phyloP scores from a whole-genome alignment of 495 filamentous ascomycete genomes.

The Aspergillus coremiiformis region DNA sequence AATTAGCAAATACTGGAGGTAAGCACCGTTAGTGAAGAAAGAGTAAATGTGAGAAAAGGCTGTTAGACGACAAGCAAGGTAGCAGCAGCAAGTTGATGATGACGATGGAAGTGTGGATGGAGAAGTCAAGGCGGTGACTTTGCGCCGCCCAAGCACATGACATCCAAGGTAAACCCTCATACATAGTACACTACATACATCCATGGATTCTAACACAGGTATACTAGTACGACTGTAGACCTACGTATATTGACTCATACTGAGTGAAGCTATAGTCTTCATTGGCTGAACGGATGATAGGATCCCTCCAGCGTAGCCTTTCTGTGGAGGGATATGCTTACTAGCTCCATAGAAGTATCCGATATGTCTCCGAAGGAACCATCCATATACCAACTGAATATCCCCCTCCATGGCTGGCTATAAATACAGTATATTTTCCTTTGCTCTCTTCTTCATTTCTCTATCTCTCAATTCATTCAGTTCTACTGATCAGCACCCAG shows the following conservation, averaged over 20 bases:
- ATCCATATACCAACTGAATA: neutral
- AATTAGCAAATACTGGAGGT: slow-evolving; percentile 1
- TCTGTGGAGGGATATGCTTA: neutral
- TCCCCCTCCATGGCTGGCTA: neutral
- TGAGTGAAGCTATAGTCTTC: neutral
- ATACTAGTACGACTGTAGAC: too few relatives aligned
- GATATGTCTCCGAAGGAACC: slow-evolving; percentile 25
- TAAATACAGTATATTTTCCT: slow-evolving; percentile 7
- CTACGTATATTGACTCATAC: neutral
- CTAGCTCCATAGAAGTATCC: slow-evolving; percentile 20
- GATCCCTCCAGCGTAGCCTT: neutral
- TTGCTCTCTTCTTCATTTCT: neutral
- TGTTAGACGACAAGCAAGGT: neutral
- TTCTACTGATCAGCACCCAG: neutral
- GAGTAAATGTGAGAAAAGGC: neutral
- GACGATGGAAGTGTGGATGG: slow-evolving; percentile 10
- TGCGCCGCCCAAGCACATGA: slow-evolving; percentile 13
- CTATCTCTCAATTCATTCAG: neutral
- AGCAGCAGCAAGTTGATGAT: slow-evolving; percentile 1
- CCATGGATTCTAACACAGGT: too few relatives aligned
- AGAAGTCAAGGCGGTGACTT: slow-evolving; percentile 13
- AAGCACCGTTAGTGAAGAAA: neutral
- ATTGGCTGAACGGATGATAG: neutral
- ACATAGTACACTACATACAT: too few relatives aligned
- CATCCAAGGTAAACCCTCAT: neutral